A percentile compares a stretch with the other conserved stretches of the same genome.
Conservation (phyloP, 1,139 yeast genomes). For the Hyphopichia buzzinii region DNA sequence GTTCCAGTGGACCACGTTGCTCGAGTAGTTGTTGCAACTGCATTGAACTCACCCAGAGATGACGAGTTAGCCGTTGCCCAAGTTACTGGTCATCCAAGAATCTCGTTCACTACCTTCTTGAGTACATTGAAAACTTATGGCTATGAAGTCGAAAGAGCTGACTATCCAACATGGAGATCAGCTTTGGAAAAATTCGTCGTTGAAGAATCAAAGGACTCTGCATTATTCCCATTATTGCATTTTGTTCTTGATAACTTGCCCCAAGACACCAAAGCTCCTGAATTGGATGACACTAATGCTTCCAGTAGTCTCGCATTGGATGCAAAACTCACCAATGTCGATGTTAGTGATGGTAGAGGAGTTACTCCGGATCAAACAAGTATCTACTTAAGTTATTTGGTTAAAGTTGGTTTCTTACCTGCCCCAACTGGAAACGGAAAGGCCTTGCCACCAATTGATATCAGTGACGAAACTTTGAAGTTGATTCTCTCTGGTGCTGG, state of each 20-base stretch:
- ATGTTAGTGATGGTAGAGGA: slow-evolving; percentile 68
- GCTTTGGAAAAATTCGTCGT: slow-evolving; percentile 75
- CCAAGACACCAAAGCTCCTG: slow-evolving; percentile 90
- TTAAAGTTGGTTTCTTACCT: slow-evolving; percentile 75
- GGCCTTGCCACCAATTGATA: slow-evolving; percentile 55
- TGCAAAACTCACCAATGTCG: slow-evolving; percentile 60
- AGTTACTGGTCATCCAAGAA: slow-evolving; percentile 96
- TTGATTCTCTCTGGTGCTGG: slow-evolving; percentile 82
- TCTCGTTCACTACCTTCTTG: slow-evolving; percentile 72
- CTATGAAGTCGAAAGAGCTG: slow-evolving; percentile 58
- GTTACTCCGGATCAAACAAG: slow-evolving; percentile 67
- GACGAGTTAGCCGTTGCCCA: slow-evolving; percentile 72
- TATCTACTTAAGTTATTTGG: slow-evolving; percentile 73
- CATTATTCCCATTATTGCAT: slow-evolving; percentile 89
- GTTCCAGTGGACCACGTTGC: slow-evolving; percentile 99
- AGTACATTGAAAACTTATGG: slow-evolving; percentile 68
- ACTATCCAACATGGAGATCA: slow-evolving; percentile 77
- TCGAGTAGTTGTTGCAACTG: slow-evolving; percentile 78
- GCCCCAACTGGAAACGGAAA: slow-evolving; percentile 47
- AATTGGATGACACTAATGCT: slow-evolving; percentile 84
- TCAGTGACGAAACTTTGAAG: slow-evolving; percentile 59
- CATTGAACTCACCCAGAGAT: slow-evolving; percentile 67
- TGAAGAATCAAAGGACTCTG: slow-evolving; percentile 70
- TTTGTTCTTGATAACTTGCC: slow-evolving; percentile 92
- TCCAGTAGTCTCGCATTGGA: slow-evolving; percentile 61